Percentiles rank a stretch among this genome's conserved stretches.
These are phyloP conservation scores for Heterobasidion occidentale DNA, from an alignment of 1,284 basidiomycete genomes.

Conservation along the genomic window DNA sequence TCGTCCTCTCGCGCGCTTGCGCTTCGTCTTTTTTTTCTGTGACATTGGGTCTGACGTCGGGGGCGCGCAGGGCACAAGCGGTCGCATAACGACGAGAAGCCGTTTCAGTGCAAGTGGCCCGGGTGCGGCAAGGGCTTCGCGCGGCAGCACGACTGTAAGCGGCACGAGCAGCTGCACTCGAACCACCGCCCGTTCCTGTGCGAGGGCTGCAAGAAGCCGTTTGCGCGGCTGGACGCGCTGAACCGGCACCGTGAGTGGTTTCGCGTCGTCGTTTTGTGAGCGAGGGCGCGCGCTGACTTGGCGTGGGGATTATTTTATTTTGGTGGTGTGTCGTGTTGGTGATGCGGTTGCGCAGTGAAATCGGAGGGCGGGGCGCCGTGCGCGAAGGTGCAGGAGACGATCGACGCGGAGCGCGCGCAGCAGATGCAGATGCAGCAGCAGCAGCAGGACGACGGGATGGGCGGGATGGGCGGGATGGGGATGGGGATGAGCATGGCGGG, in stretches of 20 bases:
- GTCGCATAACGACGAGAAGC: conserved; percentile 79
- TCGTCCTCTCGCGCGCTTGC: conserved; percentile 7
- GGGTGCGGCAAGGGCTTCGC: conserved; percentile 81
- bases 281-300: not conserved
- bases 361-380: conserved; percentile 54
- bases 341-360: too few relatives aligned
- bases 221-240: conserved; percentile 74
- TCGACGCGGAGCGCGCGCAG: not conserved
- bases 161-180: conserved; percentile 74
- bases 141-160: conserved; percentile 79
- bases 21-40: conserved; percentile 1
- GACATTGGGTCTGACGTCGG: not conserved
- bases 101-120: conserved; percentile 80
- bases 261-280: conserved; percentile 1
- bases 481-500: too few relatives aligned
- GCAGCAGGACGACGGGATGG: too few relatives aligned
- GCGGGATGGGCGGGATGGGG: too few relatives aligned
- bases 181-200: conserved; percentile 72
- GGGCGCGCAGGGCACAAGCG: conserved; percentile 56
- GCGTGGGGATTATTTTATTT: not conserved
- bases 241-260: conserved; percentile 63
- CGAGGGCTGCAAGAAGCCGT: conserved; percentile 71
- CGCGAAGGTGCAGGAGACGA: conserved; percentile 25
- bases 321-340: too few relatives aligned
- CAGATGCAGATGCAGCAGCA: not conserved